Percentiles rank a stretch among this genome's conserved stretches.
Conservation (phyloP, 1,139 yeast species). For the Zygosaccharomyces sapae region DNA sequence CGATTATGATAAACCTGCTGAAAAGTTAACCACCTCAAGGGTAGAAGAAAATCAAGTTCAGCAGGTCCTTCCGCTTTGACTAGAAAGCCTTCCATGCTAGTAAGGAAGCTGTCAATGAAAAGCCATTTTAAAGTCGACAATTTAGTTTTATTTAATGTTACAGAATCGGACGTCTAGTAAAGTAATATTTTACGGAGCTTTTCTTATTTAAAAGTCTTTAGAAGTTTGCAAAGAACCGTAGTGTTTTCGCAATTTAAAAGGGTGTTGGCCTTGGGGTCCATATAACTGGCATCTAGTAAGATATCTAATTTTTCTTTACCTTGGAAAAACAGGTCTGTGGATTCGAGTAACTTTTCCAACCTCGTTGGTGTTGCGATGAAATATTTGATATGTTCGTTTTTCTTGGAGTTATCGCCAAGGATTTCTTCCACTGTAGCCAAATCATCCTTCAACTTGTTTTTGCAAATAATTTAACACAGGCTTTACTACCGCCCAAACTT, state of each 20-base stretch:
- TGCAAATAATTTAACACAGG: slow-evolving; percentile 54
- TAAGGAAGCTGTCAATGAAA: slow-evolving; percentile 27
- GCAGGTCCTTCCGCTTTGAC: slow-evolving; percentile 32
- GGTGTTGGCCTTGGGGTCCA: slow-evolving; percentile 48
- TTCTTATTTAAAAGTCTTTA: slow-evolving; percentile 30
- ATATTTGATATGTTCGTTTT: slow-evolving; percentile 21
- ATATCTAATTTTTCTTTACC: slow-evolving; percentile 52
- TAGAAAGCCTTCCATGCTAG: slow-evolving; percentile 35
- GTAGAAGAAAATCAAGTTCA: slow-evolving; percentile 33
- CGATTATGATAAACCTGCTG: slow-evolving; percentile 40
- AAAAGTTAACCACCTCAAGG: slow-evolving; percentile 36
- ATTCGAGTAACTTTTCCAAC: slow-evolving; percentile 47
- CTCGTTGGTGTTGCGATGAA: slow-evolving; percentile 62
- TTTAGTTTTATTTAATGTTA: slow-evolving; percentile 3
- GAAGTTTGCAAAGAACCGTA: slow-evolving; percentile 24
- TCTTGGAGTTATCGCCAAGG: slow-evolving; percentile 14
- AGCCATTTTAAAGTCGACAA: slow-evolving; percentile 12
- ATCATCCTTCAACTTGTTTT: slow-evolving; percentile 59
- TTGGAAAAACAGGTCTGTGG: slow-evolving; percentile 41
- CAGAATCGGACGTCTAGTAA: slow-evolving; percentile 17
- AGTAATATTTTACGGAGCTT: slow-evolving; percentile 35
- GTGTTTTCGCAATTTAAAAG: slow-evolving; percentile 31
- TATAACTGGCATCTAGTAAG: slow-evolving; percentile 55
- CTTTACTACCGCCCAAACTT: slow-evolving; percentile 46
- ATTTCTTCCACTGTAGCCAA: slow-evolving; percentile 39